A percentile compares a stretch with the other conserved stretches of the same genome.
Conservation (phyloP, 2,329 filamentous ascomycete genomes). For the Penicillium sp. region DNA sequence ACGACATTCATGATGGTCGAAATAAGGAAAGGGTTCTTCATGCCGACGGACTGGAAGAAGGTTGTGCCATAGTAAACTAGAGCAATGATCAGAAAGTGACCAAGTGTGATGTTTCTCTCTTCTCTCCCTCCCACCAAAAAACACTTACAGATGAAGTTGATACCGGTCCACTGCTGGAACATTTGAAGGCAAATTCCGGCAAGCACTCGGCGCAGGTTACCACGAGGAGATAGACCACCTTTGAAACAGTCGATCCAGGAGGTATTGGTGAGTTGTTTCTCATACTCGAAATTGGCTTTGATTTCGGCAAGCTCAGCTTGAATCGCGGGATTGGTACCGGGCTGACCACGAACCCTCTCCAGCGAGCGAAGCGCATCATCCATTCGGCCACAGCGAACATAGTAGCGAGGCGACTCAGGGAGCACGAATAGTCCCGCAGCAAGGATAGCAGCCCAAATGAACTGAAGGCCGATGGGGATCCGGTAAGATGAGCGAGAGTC, state of each 20-base stretch:
- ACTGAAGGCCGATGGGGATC: slow-evolving; percentile 74
- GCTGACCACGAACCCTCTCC: slow-evolving; percentile 65
- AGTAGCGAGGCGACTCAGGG: slow-evolving; percentile 80
- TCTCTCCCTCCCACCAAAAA: too few species aligned
- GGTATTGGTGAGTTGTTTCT: slow-evolving; percentile 55
- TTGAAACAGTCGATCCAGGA: slow-evolving; percentile 59
- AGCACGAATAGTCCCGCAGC: slow-evolving; percentile 65
- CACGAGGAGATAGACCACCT: slow-evolving; percentile 54
- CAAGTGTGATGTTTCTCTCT: background rate
- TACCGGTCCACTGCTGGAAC: slow-evolving; percentile 77
- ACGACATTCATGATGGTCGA: slow-evolving; percentile 79
- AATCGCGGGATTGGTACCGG: slow-evolving; percentile 64
- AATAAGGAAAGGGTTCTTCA: slow-evolving; percentile 74
- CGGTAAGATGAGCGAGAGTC: slow-evolving; percentile 56
- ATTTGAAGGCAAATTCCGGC: slow-evolving; percentile 67
- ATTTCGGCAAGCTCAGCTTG: slow-evolving; percentile 77
- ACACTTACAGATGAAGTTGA: slow-evolving; percentile 70
- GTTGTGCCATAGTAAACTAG: slow-evolving; percentile 69
- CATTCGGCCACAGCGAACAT: slow-evolving; percentile 67
- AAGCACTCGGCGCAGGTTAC: slow-evolving; percentile 59
- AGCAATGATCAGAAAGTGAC: background rate
- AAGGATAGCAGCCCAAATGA: slow-evolving; percentile 74
- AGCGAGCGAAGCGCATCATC: slow-evolving; percentile 59
- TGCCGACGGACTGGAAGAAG: slow-evolving; percentile 73
- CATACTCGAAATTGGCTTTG: slow-evolving; percentile 81